phyloP scores from a whole-genome alignment of 768 basidiomycete genomes.

The Termitomyces titanicus region DNA sequence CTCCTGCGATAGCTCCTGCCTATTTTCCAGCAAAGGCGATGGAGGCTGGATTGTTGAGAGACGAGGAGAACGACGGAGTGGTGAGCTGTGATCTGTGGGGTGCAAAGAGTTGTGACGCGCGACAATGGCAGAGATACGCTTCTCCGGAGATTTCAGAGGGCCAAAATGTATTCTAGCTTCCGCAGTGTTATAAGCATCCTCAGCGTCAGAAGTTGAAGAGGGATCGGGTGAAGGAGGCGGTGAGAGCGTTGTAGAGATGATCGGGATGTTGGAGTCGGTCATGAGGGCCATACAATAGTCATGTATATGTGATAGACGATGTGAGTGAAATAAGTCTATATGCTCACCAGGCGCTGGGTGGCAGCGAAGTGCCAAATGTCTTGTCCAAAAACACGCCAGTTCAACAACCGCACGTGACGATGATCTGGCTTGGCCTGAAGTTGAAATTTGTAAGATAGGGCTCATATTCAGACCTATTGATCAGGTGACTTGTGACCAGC shows the following conservation, averaged over 20 bases:
- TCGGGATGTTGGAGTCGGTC: neutral
- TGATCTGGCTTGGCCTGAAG: too few species aligned
- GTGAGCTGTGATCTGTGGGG: constrained; percentile 17
- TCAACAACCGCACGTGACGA: constrained; percentile 17
- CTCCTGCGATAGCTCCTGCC: constrained; percentile 1
- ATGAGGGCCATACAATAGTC: neutral
- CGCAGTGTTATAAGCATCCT: constrained; percentile 39
- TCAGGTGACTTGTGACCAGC: too few species aligned
- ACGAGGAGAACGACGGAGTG: constrained; percentile 48
- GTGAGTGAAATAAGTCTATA: neutral
- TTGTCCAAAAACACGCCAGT: constrained; percentile 5
- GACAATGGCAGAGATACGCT: constrained; percentile 34
- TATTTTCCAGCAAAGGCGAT: constrained; percentile 13
- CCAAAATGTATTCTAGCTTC: constrained; percentile 47
- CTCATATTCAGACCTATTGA: too few species aligned
- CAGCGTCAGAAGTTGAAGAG: constrained; percentile 33
- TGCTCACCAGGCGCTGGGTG: neutral
- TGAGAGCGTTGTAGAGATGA: constrained; percentile 2
- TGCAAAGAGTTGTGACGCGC: constrained; percentile 25
- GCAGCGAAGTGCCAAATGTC: neutral
- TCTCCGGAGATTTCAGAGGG: constrained; percentile 50
- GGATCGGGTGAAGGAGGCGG: constrained; percentile 16
- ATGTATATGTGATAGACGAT: neutral
- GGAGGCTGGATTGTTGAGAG: constrained; percentile 37
- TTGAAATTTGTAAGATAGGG: too few species aligned